Percentiles rank a stretch among this genome's conserved stretches.
phyloP scores from a whole-genome alignment of 805 yeast genomes.

The Hanseniaspora jakobsenii region DNA sequence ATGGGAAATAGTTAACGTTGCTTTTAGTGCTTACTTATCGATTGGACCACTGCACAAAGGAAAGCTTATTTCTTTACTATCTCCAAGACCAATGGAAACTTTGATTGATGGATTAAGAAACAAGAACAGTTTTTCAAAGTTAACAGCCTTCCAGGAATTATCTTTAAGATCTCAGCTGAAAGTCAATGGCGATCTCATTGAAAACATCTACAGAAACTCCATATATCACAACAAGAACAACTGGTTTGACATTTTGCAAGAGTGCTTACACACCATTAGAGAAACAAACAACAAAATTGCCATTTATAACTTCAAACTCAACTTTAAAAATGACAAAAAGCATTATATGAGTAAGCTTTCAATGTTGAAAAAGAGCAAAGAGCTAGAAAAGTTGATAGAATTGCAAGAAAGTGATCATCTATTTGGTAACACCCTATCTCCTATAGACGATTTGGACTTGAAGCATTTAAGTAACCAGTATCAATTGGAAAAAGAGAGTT shows the following conservation, averaged over 20 bases:
- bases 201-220: slow-evolving; percentile 32
- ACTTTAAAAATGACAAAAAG: slow-evolving; percentile 10
- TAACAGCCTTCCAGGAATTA: slow-evolving; percentile 66
- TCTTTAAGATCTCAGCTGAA: slow-evolving; percentile 35
- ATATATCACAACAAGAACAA: slow-evolving; percentile 41
- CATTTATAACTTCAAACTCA: slow-evolving; percentile 19
- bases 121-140: slow-evolving; percentile 36
- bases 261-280: slow-evolving; percentile 45
- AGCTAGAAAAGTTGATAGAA: slow-evolving; percentile 1
- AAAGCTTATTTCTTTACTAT: slow-evolving; percentile 43
- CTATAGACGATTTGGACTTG: slow-evolving; percentile 13
- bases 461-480: slow-evolving; percentile 6
- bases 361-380: slow-evolving; percentile 3
- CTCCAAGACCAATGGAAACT: slow-evolving; percentile 52
- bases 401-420: slow-evolving; percentile 13
- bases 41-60: slow-evolving; percentile 63
- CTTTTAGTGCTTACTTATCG: slow-evolving; percentile 53
- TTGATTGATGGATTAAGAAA: slow-evolving; percentile 53
- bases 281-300: slow-evolving; percentile 34
- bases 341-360: slow-evolving; percentile 14
- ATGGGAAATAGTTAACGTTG: slow-evolving; percentile 48
- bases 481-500: neutral
- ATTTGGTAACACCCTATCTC: slow-evolving; percentile 10
- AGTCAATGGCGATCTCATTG: slow-evolving; percentile 39
- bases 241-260: slow-evolving; percentile 52